Percentiles rank a stretch among this genome's conserved stretches.
Evolutionary conservation across 129 eudicot genomes (phyloP).

Genomic region (Flaveria ramosissima): DNA sequence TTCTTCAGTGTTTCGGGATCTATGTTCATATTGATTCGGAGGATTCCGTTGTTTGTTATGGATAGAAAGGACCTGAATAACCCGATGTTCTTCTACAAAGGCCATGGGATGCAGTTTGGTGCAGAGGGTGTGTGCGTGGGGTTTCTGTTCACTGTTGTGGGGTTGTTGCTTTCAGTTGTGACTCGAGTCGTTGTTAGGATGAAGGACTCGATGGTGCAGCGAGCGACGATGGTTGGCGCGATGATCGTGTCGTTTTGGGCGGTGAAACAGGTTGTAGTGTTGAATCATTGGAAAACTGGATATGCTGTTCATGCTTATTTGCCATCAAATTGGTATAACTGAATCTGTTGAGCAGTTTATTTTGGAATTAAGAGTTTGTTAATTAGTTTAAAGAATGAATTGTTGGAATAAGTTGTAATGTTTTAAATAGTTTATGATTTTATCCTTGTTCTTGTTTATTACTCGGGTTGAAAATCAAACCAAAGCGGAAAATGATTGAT

Average conservation of each 20-base stretch:
- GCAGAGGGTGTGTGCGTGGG: constrained; percentile 77
- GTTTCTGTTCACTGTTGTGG: constrained; percentile 66
- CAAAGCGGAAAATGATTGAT: no score
- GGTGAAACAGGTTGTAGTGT: constrained; percentile 56
- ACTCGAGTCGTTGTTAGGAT: constrained; percentile 53
- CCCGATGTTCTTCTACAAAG: constrained; percentile 72
- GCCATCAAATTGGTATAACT: constrained; percentile 67
- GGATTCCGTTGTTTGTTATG: constrained; percentile 59
- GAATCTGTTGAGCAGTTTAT: background rate
- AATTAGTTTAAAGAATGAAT: no score
- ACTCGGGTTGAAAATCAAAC: no score
- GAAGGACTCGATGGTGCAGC: constrained; percentile 50
- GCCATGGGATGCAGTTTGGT: constrained; percentile 88
- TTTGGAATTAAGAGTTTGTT: no score
- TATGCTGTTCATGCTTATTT: constrained; percentile 66
- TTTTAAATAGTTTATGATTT: no score
- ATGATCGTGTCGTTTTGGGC: constrained; percentile 80
- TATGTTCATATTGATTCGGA: constrained; percentile 68
- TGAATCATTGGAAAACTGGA: constrained; percentile 89
- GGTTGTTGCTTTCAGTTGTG: constrained; percentile 54
- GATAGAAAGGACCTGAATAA: constrained; percentile 63
- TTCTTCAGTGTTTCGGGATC: constrained; percentile 81
- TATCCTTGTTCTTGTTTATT: no score
- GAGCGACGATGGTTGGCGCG: constrained; percentile 52
- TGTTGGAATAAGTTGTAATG: no score